Evolutionary conservation across 2,329 filamentous ascomycete species (phyloP).

Genomic region (Apiospora koreana): DNA sequence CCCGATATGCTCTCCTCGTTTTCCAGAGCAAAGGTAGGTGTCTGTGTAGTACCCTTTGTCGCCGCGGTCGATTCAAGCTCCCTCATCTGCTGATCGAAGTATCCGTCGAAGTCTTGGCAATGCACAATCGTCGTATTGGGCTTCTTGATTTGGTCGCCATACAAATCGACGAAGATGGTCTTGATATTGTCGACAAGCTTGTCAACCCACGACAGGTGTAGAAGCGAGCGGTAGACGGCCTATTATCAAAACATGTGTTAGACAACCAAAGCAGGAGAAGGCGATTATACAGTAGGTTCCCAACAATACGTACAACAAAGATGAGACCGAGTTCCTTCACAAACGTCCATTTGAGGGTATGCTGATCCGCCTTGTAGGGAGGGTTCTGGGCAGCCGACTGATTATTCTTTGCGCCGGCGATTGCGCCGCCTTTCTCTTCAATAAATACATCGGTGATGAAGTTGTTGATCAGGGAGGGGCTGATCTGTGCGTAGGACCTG

Average conservation of each 20-base stretch:
- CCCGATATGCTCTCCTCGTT: conserved; percentile 38
- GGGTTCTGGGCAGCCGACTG: conserved; percentile 65
- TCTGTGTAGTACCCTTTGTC: conserved; percentile 23
- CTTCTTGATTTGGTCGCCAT: conserved; percentile 83
- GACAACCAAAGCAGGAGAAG: no score
- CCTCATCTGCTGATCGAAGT: conserved; percentile 90
- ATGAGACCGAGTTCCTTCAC: conserved; percentile 92
- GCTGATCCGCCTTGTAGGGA: conserved; percentile 86
- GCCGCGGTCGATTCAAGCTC: conserved; percentile 67
- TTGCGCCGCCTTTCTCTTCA: conserved; percentile 75
- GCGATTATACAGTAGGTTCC: no score
- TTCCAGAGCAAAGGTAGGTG: conserved; percentile 32
- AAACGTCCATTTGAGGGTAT: conserved; percentile 91
- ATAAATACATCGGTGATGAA: conserved; percentile 98
- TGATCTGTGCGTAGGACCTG: conserved; percentile 78
- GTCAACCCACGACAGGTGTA: conserved; percentile 96
- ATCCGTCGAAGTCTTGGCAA: conserved; percentile 81
- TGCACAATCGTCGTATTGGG: conserved; percentile 76
- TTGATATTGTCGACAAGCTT: conserved; percentile 94
- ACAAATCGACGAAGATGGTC: conserved; percentile 87
- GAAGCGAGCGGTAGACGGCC: conserved; percentile 93
- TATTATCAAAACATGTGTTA: no score
- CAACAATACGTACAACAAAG: no score
- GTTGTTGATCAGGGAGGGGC: conserved; percentile 83
- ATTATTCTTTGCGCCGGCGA: conserved; percentile 59